A percentile compares a stretch with the other conserved stretches of the same genome.
These are phyloP conservation scores for Aspergillus kassunensis DNA, from an alignment of 495 filamentous ascomycete species.

Conservation along the genomic window DNA sequence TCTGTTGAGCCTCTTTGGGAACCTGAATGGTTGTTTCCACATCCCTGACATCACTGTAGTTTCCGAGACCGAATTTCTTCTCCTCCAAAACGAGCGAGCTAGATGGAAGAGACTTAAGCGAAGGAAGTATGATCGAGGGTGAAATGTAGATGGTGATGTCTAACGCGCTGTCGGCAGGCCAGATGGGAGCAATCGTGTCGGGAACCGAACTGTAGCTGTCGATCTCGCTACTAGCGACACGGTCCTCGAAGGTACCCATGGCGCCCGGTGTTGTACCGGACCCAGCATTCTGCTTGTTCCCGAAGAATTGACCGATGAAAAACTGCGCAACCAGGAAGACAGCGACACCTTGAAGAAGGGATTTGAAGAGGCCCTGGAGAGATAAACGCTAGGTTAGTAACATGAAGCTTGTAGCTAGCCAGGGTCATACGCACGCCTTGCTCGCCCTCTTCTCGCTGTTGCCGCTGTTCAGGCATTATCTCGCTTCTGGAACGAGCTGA, in stretches of 20 bases:
- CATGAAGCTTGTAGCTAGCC: background rate
- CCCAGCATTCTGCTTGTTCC: constrained; percentile 44
- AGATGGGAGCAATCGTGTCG: constrained; percentile 78
- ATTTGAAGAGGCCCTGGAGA: constrained; percentile 50
- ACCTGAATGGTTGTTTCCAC: constrained; percentile 74
- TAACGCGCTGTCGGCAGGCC: constrained; percentile 70
- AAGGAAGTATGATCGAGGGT: constrained; percentile 63
- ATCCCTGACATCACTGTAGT: constrained; percentile 73
- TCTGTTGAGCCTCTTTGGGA: constrained; percentile 77
- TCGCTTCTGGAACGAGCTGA: constrained; percentile 4
- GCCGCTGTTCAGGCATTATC: constrained; percentile 45
- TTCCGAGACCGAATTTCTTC: constrained; percentile 73
- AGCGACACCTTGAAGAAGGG: constrained; percentile 59
- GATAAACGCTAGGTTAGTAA: constrained; percentile 22
- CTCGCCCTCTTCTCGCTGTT: constrained; percentile 37
- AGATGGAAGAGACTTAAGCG: constrained; percentile 55
- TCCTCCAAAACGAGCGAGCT: constrained; percentile 68
- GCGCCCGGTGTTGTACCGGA: constrained; percentile 42
- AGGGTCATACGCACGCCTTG: constrained; percentile 30
- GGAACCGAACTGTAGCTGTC: constrained; percentile 69
- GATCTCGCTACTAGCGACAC: constrained; percentile 56
- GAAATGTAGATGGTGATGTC: constrained; percentile 86
- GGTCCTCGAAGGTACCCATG: constrained; percentile 63
- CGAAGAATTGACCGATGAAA: constrained; percentile 54
- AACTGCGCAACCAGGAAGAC: constrained; percentile 69